A percentile compares a stretch with the other conserved stretches of the same genome.
Evolutionary conservation across 2,329 filamentous ascomycete species (phyloP).

Genomic region (Dactylellina cionopaga): DNA sequence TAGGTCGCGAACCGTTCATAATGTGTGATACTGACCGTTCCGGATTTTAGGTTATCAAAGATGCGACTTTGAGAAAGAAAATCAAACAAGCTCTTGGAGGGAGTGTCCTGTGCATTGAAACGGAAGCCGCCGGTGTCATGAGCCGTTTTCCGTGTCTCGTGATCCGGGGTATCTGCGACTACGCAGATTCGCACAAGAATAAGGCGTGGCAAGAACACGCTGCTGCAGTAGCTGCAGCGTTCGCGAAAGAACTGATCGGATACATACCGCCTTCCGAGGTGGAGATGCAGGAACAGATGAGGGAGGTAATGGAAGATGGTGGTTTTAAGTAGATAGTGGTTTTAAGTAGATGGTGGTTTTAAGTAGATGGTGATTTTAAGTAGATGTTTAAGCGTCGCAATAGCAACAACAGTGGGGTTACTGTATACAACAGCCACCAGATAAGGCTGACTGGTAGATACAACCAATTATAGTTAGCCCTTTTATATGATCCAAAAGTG

Average conservation of each 20-base stretch:
- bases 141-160: constrained; percentile 49
- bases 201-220: constrained; percentile 52
- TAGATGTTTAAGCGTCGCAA: too few relatives aligned
- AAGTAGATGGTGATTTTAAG: too few relatives aligned
- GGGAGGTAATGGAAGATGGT: too few relatives aligned
- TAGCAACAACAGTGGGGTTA: too few relatives aligned
- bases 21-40: not conserved
- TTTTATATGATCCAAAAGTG: too few relatives aligned
- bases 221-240: constrained; percentile 52
- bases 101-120: constrained; percentile 31
- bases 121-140: constrained; percentile 25
- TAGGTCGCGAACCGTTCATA: not conserved
- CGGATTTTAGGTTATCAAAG: constrained; percentile 53
- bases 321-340: too few relatives aligned
- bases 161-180: constrained; percentile 55
- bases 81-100: constrained; percentile 19
- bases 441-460: too few relatives aligned
- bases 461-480: too few relatives aligned
- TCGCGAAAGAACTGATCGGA: constrained; percentile 46
- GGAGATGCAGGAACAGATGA: too few relatives aligned
- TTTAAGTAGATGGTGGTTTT: too few relatives aligned
- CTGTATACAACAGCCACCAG: too few relatives aligned
- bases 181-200: constrained; percentile 55
- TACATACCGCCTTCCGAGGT: not conserved
- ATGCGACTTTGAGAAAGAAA: constrained; percentile 50